Conservation (phyloP, 805 yeast species). For the Yamadazyma sp. region DNA sequence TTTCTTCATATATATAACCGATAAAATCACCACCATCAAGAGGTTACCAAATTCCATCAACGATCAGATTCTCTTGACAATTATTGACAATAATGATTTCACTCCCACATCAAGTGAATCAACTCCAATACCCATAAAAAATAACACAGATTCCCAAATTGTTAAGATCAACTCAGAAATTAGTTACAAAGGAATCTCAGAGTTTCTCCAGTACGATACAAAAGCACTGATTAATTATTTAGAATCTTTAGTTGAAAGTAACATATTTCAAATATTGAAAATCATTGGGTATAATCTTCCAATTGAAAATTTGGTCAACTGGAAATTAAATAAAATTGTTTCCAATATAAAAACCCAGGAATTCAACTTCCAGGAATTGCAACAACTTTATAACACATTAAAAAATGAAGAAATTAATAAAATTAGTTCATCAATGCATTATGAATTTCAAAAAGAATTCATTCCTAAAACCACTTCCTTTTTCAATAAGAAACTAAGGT, state of each 20-base stretch:
- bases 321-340: constrained; percentile 21
- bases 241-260: constrained; percentile 29
- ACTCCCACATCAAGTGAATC: constrained; percentile 34
- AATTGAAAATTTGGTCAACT: constrained; percentile 19
- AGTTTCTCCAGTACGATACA: constrained; percentile 27
- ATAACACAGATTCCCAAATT: constrained; percentile 18
- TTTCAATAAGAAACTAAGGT: constrained; percentile 27
- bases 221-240: constrained; percentile 29
- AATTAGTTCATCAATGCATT: constrained; percentile 30
- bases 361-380: constrained; percentile 16
- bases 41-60: constrained; percentile 12
- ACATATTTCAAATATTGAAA: constrained; percentile 32
- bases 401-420: constrained; percentile 21
- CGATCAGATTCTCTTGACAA: constrained; percentile 27
- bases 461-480: constrained; percentile 29
- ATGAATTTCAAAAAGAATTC: constrained; percentile 33
- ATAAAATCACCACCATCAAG: constrained; percentile 8
- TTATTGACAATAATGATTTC: constrained; percentile 37
- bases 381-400: constrained; percentile 18
- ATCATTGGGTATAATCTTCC: constrained; percentile 25
- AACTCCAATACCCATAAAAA: constrained; percentile 21
- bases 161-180: constrained; percentile 30
- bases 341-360: constrained; percentile 11
- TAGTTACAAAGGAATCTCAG: constrained; percentile 26
- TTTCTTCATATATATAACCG: constrained; percentile 12